These are phyloP conservation scores for Tinospora cordifolia DNA, from an alignment of 164 flowering plant genomes.

Conservation along the genomic window DNA sequence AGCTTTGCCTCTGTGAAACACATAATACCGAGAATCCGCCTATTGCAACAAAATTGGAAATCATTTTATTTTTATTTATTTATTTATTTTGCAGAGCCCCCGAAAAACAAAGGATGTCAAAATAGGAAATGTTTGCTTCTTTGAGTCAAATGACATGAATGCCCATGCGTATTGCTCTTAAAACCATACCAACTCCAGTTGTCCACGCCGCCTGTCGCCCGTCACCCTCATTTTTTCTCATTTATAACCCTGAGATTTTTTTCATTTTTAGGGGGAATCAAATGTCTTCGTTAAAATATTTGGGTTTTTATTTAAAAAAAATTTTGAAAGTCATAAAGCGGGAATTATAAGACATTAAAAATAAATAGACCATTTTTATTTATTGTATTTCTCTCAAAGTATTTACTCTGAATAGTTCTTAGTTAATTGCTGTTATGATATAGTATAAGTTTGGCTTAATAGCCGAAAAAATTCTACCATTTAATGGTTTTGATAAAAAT, in stretches of 20 bases:
- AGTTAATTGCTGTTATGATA: too few species aligned
- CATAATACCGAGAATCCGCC: not conserved
- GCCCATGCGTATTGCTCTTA: not conserved
- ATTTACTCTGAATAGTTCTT: too few species aligned
- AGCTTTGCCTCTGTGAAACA: not conserved
- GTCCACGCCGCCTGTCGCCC: not conserved
- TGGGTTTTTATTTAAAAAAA: not conserved
- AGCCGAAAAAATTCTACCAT: too few species aligned
- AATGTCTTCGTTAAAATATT: not conserved
- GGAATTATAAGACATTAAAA: too few species aligned
- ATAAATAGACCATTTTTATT: too few species aligned
- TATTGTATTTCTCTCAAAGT: too few species aligned
- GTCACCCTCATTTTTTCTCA: not conserved
- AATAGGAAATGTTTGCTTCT: not conserved
- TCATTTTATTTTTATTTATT: too few species aligned
- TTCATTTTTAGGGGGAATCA: constrained; percentile 10
- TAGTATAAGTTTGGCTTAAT: too few species aligned
- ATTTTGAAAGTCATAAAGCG: too few species aligned
- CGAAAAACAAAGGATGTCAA: too few species aligned
- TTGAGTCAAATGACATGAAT: not conserved
- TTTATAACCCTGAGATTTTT: not conserved
- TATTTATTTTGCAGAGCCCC: too few species aligned
- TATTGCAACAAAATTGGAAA: not conserved
- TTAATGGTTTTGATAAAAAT: too few species aligned
- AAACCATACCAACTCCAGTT: not conserved